phyloP scores from a whole-genome alignment of 2,329 filamentous ascomycete genomes.

The Dactylonectria macrodidyma region DNA sequence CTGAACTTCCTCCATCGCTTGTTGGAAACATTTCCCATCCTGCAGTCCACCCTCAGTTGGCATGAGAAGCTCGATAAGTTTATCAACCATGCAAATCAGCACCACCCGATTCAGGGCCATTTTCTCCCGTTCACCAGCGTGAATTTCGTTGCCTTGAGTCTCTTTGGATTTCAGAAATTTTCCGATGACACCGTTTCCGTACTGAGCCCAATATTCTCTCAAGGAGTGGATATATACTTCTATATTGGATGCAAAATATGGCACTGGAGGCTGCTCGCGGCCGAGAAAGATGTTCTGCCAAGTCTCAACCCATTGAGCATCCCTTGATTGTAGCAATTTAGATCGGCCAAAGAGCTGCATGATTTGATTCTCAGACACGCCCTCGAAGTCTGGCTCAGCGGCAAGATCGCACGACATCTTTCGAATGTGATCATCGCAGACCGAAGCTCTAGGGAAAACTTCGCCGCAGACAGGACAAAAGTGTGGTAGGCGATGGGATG shows the following conservation, averaged over 20 bases:
- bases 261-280: neutral
- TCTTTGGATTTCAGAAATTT: neutral
- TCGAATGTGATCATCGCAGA: conserved; percentile 13
- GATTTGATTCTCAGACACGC: neutral
- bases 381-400: neutral
- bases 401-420: neutral
- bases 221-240: neutral
- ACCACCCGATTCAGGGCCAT: neutral
- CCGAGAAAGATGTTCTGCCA: neutral
- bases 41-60: neutral
- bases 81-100: neutral
- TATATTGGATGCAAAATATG: neutral
- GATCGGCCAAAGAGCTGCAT: neutral
- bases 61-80: neutral
- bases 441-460: neutral
- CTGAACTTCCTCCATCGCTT: no score
- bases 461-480: conserved; percentile 9
- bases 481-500: neutral
- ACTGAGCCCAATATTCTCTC: neutral
- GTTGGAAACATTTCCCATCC: no score
- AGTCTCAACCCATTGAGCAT: neutral
- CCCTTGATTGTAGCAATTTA: neutral
- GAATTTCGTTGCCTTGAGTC: no score
- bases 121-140: neutral
- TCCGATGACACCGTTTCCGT: neutral